phyloP scores from a whole-genome alignment of 2,329 filamentous ascomycete genomes.

The Fusarium veterinarium region DNA sequence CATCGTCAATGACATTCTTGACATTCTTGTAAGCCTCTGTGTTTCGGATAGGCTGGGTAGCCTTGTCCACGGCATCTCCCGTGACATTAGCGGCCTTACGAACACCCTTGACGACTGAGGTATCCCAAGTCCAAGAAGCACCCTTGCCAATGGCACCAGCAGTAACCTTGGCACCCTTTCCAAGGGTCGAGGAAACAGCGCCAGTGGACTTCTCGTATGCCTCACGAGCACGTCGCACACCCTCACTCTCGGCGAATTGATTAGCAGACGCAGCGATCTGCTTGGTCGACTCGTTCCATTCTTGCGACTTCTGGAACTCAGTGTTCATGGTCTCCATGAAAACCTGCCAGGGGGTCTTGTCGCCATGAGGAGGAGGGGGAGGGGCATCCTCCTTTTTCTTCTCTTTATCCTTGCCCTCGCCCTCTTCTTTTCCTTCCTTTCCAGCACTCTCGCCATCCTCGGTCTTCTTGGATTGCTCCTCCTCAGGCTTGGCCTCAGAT shows the following conservation, averaged over 20 bases:
- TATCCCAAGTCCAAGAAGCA: conserved; percentile 98
- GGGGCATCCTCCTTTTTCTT: conserved; percentile 76
- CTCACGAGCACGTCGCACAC: conserved; percentile 84
- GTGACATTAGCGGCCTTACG: conserved; percentile 88
- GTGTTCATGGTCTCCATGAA: conserved; percentile 95
- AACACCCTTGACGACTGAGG: conserved; percentile 89
- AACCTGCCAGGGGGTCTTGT: conserved; percentile 98
- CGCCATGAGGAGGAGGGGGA: conserved; percentile 94
- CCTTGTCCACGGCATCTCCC: conserved; percentile 89
- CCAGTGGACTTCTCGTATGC: conserved; percentile 90
- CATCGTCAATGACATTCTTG: conserved; percentile 96
- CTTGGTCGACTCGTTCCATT: conserved; percentile 99
- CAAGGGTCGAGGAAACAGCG: conserved; percentile 81
- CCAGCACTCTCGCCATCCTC: conserved; percentile 51
- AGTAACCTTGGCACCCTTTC: conserved; percentile 84
- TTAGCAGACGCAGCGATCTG: conserved; percentile 89
- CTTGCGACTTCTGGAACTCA: conserved; percentile 96
- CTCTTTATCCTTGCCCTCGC: conserved; percentile 63
- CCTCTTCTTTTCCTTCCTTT: conserved; percentile 60
- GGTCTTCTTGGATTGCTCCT: conserved; percentile 58
- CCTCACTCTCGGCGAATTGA: conserved; percentile 93
- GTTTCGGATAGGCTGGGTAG: conserved; percentile 92
- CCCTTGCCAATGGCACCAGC: conserved; percentile 89
- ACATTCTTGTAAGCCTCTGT: conserved; percentile 96
- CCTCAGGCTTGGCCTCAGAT: conserved; percentile 51